Conservation (phyloP, 2,329 filamentous ascomycete species). For the Coniella vitis region DNA sequence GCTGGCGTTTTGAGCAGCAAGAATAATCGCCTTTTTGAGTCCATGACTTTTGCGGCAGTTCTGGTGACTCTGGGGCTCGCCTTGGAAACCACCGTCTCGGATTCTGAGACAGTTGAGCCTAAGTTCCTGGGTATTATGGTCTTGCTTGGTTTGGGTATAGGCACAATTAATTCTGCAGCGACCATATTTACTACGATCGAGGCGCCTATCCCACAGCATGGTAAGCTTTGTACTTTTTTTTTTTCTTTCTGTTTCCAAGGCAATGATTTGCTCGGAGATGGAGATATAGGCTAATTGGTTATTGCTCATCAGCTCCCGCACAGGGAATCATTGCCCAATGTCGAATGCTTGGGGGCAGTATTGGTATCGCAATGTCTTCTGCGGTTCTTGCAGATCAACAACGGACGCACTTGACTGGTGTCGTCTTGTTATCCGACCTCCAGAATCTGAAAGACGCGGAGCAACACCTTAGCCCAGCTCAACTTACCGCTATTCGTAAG, state of each 20-base stretch:
- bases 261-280: no score
- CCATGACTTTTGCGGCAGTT: conserved; percentile 33
- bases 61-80: conserved; percentile 41
- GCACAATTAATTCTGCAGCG: conserved; percentile 38
- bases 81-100: conserved; percentile 35
- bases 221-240: conserved; percentile 25
- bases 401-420: conserved; percentile 23
- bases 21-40: conserved; percentile 36
- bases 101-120: conserved; percentile 29
- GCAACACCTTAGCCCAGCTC: conserved; percentile 20
- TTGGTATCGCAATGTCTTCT: conserved; percentile 47
- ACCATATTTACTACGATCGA: conserved; percentile 40
- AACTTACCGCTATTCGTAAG: conserved; percentile 27
- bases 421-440: conserved; percentile 14
- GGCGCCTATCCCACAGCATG: conserved; percentile 37
- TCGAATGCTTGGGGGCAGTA: conserved; percentile 45
- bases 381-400: conserved; percentile 34
- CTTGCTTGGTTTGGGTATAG: conserved; percentile 47
- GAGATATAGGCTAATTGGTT: conserved; percentile 14
- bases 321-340: conserved; percentile 47
- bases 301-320: conserved; percentile 33
- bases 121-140: conserved; percentile 43
- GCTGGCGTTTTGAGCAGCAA: conserved; percentile 36
- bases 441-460: conserved; percentile 15
- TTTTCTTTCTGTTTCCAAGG: neutral